phyloP scores from a whole-genome alignment of 352 stramenopile genomes.

The Pythium chondricola region DNA sequence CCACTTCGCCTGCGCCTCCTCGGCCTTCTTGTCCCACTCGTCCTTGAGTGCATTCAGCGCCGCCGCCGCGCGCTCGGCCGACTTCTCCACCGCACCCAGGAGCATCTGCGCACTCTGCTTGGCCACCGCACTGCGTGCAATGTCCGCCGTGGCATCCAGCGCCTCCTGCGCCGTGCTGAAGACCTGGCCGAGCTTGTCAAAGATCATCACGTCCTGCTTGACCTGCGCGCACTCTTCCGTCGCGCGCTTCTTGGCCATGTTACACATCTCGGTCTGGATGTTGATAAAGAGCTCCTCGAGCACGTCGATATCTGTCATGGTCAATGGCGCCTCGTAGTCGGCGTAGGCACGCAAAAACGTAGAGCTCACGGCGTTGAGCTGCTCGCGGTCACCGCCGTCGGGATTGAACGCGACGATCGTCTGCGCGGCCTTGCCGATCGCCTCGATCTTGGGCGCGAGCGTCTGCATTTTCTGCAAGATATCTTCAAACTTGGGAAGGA shows the following conservation, averaged over 20 bases:
- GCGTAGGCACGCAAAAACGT: slow-evolving; percentile 3
- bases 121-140: slow-evolving; percentile 1
- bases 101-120: slow-evolving; percentile 10
- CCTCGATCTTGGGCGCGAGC: neutral
- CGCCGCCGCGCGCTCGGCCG: neutral
- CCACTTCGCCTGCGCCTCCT: neutral
- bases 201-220: slow-evolving; percentile 1
- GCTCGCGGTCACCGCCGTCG: neutral
- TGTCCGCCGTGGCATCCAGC: neutral
- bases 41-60: neutral
- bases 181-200: slow-evolving; percentile 1
- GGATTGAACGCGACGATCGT: neutral
- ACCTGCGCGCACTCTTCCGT: neutral
- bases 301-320: slow-evolving; percentile 1
- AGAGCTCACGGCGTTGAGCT: neutral
- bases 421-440: neutral
- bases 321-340: slow-evolving; percentile 2
- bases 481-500: slow-evolving; percentile 1
- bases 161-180: neutral
- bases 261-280: slow-evolving; percentile 5
- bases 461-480: neutral
- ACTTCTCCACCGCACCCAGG: neutral
- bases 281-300: slow-evolving; percentile 9
- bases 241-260: neutral
- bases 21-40: slow-evolving; percentile 3